Base-by-base conservation (phyloP, 2,329 filamentous ascomycete species). In the Fusarium sp. region DNA sequence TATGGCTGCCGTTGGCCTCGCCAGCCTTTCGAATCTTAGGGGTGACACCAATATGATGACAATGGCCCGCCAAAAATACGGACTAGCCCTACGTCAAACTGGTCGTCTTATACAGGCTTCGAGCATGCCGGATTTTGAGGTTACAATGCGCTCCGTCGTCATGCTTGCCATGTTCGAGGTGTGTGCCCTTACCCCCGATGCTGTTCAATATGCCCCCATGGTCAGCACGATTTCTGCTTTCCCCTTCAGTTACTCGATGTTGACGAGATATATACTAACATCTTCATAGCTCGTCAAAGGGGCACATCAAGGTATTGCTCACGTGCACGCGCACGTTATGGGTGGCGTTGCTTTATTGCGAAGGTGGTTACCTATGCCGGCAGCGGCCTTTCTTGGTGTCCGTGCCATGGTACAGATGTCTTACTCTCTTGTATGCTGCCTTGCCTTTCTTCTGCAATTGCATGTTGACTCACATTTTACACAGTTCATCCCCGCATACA, bases 111-210 rank as follows among this genome's bases (percentile, higher is more conserved):
- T 87, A 60, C 72, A 74, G 57, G 72, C 79, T 34, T 71, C 78
- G 23, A 62, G 77, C 28, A 71, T 74, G 56, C 71, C 77, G 37
- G 77, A 78, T 55, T 72, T 84, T 23, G 78, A 84, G 47, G 81
- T 85, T 12, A 81, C 86, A 18, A 81, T 88, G 68, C 82, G 84
- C 28, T 78, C 84, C 10, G 85, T 89, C 30, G 80, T 90, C 43
- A 82, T 88, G 71, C 82, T 90, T 68, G 87, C 87, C 48, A 81
- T 89, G 75, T 90, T 88, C 66, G 88, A 90, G 82, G 88, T 89
- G 78, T 72, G 79, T 67, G 59, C 64, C 40, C 50, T 59, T 41
- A 50, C 37, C 63, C 59, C 54, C 43, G 40, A 54, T 43, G 40
- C 42, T 37, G 34, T 50, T 25, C 53, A 48, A 41, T 51, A 18